Evolutionary conservation across 352 stramenopile genomes (phyloP), one percentile per base, ranked within the genome.

Genomic region (Pythium volutum): DNA sequence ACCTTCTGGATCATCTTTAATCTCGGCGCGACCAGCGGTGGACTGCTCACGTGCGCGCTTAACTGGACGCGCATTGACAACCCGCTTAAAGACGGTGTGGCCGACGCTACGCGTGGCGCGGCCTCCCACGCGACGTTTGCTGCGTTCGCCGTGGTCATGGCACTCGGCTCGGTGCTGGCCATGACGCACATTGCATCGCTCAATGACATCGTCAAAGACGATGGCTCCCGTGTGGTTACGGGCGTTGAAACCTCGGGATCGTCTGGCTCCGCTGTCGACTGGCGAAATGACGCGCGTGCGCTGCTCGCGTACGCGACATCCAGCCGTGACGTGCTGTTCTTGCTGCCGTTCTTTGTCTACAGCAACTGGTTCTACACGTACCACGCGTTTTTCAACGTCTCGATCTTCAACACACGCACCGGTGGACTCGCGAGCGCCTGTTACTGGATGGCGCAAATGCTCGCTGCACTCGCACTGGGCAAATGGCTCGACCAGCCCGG

Each of bases 1-100:
- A 52, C 73, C 10, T 95, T 96, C 64, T 95, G 85, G 87, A 63
- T 80, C 46, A 78, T 95, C 43, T 96, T 96, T 66, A 91, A 96
- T 62, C 70, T 88, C 33, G 82, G 75, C 14, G 77, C 76, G 2
- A 67, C 85, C 2, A 56, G 72, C 2, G 87, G 87, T 20, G 85
- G 87, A 4, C 33, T 83, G 12, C 52, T 94, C 16, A 76, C 67
- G 31, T 93, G 93, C 45, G 38, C 67, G 8, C 76, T 80, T 46
- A 84, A 81, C 55, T 77, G 62, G 48, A 39, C 53, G 16, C 22
- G 18, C 11, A 6, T 2, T 8, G 15, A 29, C 42, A 62, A 64
- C 29, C 51, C 50, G 22, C 46, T 49, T n/a, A n/a, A n/a, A n/a
- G n/a, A n/a, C n/a, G n/a, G n/a, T n/a, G n/a, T n/a, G n/a, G n/a